Percentiles rank a stretch among this genome's conserved stretches.
These are phyloP conservation scores for Monsonia emarginata DNA, from an alignment of 441 rosid genomes.

Conservation along the genomic window DNA sequence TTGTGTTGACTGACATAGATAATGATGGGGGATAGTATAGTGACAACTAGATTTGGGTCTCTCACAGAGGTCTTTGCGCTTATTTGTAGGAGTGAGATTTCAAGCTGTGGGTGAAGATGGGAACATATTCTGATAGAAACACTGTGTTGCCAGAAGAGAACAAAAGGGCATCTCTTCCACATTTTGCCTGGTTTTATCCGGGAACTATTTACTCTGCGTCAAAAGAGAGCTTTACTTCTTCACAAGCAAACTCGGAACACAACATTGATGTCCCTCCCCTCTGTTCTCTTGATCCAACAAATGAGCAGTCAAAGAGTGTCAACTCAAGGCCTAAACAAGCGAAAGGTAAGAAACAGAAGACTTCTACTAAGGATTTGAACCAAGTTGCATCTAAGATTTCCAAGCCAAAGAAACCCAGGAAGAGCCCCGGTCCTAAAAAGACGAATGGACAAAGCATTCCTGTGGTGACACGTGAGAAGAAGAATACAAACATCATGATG, in stretches of 20 bases:
- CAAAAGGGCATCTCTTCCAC: constrained; percentile 24
- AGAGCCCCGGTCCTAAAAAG: constrained; percentile 27
- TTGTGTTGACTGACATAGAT: not conserved
- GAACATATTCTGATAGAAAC: constrained; percentile 29
- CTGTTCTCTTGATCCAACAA: constrained; percentile 22
- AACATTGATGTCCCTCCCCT: constrained; percentile 27
- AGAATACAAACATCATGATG: constrained; percentile 29
- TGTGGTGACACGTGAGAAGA: constrained; percentile 37
- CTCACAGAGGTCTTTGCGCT: not conserved
- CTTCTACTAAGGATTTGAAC: constrained; percentile 23
- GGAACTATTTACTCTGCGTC: constrained; percentile 25
- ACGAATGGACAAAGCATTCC: constrained; percentile 28
- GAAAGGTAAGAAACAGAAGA: constrained; percentile 26
- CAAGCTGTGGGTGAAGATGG: constrained; percentile 27
- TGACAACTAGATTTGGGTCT: not conserved
- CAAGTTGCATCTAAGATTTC: constrained; percentile 23
- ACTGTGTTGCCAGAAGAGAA: constrained; percentile 29
- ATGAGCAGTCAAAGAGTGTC: constrained; percentile 22
- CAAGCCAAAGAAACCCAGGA: constrained; percentile 35
- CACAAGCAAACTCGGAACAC: constrained; percentile 25
- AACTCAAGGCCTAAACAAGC: constrained; percentile 17
- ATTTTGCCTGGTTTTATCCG: constrained; percentile 31
- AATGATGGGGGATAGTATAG: not conserved
- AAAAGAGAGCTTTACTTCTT: constrained; percentile 23
- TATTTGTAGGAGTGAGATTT: constrained; percentile 4